These are phyloP conservation scores for Colletotrichum sp. DNA, from an alignment of 2,329 filamentous ascomycete species.

Conservation along the genomic window DNA sequence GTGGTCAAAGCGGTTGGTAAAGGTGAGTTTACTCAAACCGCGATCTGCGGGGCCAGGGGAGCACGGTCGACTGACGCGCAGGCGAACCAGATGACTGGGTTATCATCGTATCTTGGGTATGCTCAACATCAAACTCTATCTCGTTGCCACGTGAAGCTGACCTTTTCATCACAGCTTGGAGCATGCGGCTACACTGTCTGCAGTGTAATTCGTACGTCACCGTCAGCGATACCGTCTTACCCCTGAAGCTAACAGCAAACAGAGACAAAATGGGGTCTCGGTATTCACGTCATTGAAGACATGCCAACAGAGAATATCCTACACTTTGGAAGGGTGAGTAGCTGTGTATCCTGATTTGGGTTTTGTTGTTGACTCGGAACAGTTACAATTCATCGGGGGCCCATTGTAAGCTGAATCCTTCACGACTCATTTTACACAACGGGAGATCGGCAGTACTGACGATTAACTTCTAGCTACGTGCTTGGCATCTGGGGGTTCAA, in stretches of 20 bases:
- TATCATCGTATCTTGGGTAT: conserved; percentile 31
- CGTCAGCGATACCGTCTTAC: not conserved
- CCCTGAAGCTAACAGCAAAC: not conserved
- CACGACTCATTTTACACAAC: too few species aligned
- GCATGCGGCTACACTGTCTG: conserved; percentile 38
- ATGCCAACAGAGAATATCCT: conserved; percentile 41
- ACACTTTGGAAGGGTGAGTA: conserved; percentile 37
- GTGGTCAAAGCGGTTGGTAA: conserved; percentile 38
- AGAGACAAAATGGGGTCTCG: conserved; percentile 51
- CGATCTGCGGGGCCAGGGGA: not conserved
- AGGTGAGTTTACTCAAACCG: conserved; percentile 1
- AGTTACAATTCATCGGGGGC: conserved; percentile 45
- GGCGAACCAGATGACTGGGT: conserved; percentile 19
- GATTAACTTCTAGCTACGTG: conserved; percentile 36
- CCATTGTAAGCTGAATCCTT: conserved; percentile 38
- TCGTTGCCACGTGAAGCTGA: not conserved
- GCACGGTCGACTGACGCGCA: not conserved
- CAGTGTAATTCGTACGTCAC: conserved; percentile 38
- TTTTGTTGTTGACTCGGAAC: not conserved
- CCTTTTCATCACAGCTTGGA: conserved; percentile 24
- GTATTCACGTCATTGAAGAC: conserved; percentile 36
- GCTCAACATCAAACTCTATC: not conserved
- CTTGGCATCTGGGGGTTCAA: conserved; percentile 51
- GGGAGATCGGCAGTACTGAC: not conserved
- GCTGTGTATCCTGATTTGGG: rapidly evolving